phyloP scores from a whole-genome alignment of 2,329 filamentous ascomycete genomes.

The Aspergillus proliferans region DNA sequence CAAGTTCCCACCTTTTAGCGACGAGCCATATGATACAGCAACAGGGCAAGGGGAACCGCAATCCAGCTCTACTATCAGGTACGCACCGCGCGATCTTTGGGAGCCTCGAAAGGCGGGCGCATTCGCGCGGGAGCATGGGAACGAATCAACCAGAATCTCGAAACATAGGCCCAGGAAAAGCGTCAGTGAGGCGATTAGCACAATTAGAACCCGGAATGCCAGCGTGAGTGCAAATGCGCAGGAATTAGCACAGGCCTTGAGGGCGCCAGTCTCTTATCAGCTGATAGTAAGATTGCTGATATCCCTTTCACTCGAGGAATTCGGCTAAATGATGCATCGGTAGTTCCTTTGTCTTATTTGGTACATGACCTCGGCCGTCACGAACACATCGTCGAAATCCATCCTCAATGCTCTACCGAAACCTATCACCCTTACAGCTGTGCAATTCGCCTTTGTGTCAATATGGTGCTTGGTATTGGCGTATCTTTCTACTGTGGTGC shows the following conservation, averaged over 20 bases:
- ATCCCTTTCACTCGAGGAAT: background rate
- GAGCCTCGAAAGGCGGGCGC: slow-evolving; percentile 52
- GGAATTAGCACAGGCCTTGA: slow-evolving; percentile 84
- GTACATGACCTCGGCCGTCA: slow-evolving; percentile 93
- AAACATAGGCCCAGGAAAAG: slow-evolving; percentile 74
- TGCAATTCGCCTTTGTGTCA: slow-evolving; percentile 91
- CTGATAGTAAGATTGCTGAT: slow-evolving; percentile 62
- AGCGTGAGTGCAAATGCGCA: slow-evolving; percentile 91
- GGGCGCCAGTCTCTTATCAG: slow-evolving; percentile 79
- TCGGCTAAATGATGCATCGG: slow-evolving; percentile 45
- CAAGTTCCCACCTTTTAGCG: slow-evolving; percentile 39
- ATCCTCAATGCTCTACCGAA: slow-evolving; percentile 88
- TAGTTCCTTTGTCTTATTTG: slow-evolving; percentile 81
- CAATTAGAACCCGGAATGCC: slow-evolving; percentile 70
- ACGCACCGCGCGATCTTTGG: slow-evolving; percentile 51
- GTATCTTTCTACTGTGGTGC: slow-evolving; percentile 67
- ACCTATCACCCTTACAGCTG: slow-evolving; percentile 81
- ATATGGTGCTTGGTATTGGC: slow-evolving; percentile 77
- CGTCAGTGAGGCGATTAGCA: slow-evolving; percentile 78
- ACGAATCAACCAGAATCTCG: slow-evolving; percentile 24
- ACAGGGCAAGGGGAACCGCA: slow-evolving; percentile 20
- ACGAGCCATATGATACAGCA: slow-evolving; percentile 27
- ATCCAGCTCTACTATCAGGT: slow-evolving; percentile 22
- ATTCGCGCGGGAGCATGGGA: slow-evolving; percentile 38
- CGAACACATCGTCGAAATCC: slow-evolving; percentile 95